Evolutionary conservation across 345 rosid genomes (phyloP).

Genomic region (Hibiscus syriacus): DNA sequence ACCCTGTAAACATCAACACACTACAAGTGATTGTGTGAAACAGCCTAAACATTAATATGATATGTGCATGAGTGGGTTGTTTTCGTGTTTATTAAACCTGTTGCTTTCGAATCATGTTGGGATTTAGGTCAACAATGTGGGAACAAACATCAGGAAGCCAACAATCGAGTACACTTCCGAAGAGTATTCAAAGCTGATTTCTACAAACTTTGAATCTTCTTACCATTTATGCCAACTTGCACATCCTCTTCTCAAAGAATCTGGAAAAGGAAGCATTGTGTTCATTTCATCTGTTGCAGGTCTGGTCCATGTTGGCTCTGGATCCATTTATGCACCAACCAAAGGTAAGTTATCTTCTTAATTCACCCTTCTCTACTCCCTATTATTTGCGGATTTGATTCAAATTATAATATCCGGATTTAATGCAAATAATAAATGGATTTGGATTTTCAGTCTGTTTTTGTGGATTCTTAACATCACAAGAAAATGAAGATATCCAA

Average conservation of each 20-base stretch:
- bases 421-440: too few species aligned
- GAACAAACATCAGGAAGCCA: conserved; percentile 78
- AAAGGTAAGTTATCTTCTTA: conserved; percentile 44
- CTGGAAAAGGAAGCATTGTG: conserved; percentile 71
- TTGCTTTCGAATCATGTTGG: not conserved
- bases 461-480: too few species aligned
- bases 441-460: too few species aligned
- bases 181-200: conserved; percentile 48
- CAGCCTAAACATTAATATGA: too few species aligned
- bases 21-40: too few species aligned
- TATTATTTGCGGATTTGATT: too few species aligned
- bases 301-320: conserved; percentile 31
- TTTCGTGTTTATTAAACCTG: not conserved
- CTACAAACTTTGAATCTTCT: conserved; percentile 70
- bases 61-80: too few species aligned
- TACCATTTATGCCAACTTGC: conserved; percentile 74
- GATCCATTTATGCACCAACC: conserved; percentile 61
- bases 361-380: too few species aligned
- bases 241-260: conserved; percentile 79
- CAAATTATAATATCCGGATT: too few species aligned
- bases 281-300: conserved; percentile 85
- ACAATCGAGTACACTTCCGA: conserved; percentile 61
- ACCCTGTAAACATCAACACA: too few species aligned
- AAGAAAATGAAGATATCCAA: too few species aligned
- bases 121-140: conserved; percentile 75